phyloP scores from a whole-genome alignment of 768 basidiomycete species.

The Tulasnella calospora region DNA sequence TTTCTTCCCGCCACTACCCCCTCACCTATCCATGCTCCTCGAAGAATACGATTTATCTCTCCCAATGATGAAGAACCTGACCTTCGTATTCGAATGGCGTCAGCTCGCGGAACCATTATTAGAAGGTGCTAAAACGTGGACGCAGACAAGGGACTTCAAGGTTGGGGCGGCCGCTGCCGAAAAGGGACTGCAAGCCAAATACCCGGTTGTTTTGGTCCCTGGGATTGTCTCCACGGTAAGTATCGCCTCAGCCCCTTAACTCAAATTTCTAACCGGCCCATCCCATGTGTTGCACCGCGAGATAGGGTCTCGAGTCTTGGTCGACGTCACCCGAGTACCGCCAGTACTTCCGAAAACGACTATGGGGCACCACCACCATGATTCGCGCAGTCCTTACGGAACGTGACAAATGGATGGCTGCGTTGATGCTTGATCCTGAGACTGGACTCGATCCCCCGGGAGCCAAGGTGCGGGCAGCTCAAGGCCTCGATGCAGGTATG shows the following conservation, averaged over 20 bases:
- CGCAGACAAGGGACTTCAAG: slow-evolving; percentile 74
- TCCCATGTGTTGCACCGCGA: not conserved
- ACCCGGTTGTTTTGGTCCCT: slow-evolving; percentile 82
- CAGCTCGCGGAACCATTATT: slow-evolving; percentile 63
- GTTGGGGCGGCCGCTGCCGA: slow-evolving; percentile 46
- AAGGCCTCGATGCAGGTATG: slow-evolving; percentile 87
- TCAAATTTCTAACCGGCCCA: too few species aligned
- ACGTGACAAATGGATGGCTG: slow-evolving; percentile 81
- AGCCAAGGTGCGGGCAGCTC: slow-evolving; percentile 82
- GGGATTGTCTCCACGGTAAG: slow-evolving; percentile 83
- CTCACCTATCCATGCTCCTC: slow-evolving; percentile 59
- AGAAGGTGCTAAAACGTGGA: slow-evolving; percentile 75
- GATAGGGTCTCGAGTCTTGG: slow-evolving; percentile 85
- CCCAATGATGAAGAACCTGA: slow-evolving; percentile 43
- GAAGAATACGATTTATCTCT: slow-evolving; percentile 66
- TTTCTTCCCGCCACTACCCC: slow-evolving; percentile 66
- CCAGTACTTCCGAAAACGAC: slow-evolving; percentile 84
- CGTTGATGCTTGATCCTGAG: slow-evolving; percentile 83
- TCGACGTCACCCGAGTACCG: slow-evolving; percentile 80
- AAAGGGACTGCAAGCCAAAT: slow-evolving; percentile 47
- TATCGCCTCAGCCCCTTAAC: too few species aligned
- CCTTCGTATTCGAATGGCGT: slow-evolving; percentile 64
- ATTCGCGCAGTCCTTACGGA: slow-evolving; percentile 77
- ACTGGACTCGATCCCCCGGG: slow-evolving; percentile 87
- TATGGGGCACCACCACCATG: slow-evolving; percentile 54